phyloP scores from a whole-genome alignment of 345 rosid species.

The Euphorbia peplus region DNA sequence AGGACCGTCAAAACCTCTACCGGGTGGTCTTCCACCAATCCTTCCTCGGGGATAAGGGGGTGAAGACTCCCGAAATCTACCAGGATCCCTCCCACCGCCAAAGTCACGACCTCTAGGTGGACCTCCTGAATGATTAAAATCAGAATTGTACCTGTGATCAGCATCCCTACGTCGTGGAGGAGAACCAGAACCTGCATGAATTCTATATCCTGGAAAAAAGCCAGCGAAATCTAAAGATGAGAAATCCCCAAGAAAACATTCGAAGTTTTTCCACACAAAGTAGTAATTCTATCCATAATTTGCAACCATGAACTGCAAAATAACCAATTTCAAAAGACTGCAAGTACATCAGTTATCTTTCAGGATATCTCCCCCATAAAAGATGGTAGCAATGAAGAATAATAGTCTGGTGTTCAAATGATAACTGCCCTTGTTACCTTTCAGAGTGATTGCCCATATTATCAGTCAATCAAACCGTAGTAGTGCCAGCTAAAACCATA shows the following conservation, averaged over 20 bases:
- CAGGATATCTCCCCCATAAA: conserved; percentile 25
- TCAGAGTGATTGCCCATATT: conserved; percentile 22
- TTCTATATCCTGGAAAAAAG: conserved; percentile 66
- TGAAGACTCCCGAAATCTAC: conserved; percentile 64
- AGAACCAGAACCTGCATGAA: conserved; percentile 73
- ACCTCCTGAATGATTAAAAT: conserved; percentile 53
- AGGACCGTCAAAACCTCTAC: conserved; percentile 65
- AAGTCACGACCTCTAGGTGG: conserved; percentile 50
- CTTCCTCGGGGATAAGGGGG: conserved; percentile 64
- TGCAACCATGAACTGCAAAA: conserved; percentile 24
- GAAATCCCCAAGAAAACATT: conserved; percentile 19
- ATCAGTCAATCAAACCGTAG: conserved; percentile 14
- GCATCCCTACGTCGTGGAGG: conserved; percentile 57
- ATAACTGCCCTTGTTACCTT: conserved; percentile 21
- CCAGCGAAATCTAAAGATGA: conserved; percentile 33
- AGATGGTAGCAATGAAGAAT: conserved; percentile 17
- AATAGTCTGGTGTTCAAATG: conserved; percentile 10
- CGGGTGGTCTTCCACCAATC: conserved; percentile 54
- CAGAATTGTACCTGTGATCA: conserved; percentile 54
- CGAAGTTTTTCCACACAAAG: conserved; percentile 17
- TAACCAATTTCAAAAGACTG: conserved; percentile 27
- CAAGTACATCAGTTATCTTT: conserved; percentile 28
- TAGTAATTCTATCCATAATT: conserved; percentile 14
- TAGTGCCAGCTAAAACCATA: conserved; percentile 20
- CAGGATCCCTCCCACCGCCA: conserved; percentile 56